phyloP scores from a whole-genome alignment of 169 alveolate species.

The Plasmodium inui region DNA sequence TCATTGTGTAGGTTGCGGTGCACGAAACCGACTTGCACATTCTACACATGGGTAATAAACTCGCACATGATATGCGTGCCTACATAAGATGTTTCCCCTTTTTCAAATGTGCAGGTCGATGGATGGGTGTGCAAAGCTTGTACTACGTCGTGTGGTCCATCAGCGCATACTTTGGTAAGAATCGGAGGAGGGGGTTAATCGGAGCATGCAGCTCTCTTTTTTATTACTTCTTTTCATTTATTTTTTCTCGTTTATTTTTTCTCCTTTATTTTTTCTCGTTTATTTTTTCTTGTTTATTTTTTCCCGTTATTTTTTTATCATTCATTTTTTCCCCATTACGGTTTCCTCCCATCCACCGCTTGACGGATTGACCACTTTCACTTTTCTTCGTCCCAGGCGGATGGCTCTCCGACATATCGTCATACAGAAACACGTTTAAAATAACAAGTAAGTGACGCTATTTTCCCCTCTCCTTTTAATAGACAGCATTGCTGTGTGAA shows the following conservation, averaged over 20 bases:
- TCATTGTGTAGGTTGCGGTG: neutral
- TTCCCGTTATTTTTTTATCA: too few species aligned
- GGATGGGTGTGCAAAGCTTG: conserved; percentile 76
- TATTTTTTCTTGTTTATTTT: too few species aligned
- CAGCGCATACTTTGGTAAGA: conserved; percentile 67
- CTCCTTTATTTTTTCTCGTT: too few species aligned
- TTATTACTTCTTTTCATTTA: neutral
- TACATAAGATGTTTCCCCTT: neutral
- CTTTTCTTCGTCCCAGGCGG: conserved; percentile 23
- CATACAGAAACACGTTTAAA: conserved; percentile 73
- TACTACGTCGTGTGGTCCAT: conserved; percentile 68
- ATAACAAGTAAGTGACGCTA: conserved; percentile 52
- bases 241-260: too few species aligned
- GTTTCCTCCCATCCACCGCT: neutral
- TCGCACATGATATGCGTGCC: neutral
- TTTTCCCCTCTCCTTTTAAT: neutral
- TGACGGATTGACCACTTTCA: neutral
- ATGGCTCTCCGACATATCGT: conserved; percentile 72
- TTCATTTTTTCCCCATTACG: neutral
- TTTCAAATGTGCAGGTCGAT: conserved; percentile 15
- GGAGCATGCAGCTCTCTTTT: neutral
- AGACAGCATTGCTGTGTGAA: neutral
- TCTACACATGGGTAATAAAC: neutral
- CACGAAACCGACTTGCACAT: neutral
- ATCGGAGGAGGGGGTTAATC: neutral